Evolutionary conservation across 1,139 yeast genomes (phyloP).

Genomic region (Yamadazyma spencermartinsiae): DNA sequence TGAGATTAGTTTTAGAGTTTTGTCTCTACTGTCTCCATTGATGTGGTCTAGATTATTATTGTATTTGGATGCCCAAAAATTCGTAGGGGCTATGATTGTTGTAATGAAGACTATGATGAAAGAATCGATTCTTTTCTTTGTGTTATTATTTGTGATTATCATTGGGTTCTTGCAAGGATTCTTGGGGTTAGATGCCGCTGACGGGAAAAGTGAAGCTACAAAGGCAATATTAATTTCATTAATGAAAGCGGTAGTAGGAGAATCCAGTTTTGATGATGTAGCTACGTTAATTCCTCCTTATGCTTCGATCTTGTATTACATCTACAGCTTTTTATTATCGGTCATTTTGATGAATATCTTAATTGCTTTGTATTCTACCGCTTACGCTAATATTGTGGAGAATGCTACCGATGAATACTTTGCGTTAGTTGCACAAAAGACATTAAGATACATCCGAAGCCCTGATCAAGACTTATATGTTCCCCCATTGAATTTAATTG

Average conservation of each 20-base stretch:
- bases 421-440: conserved; percentile 83
- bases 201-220: conserved; percentile 79
- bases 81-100: conserved; percentile 88
- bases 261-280: conserved; percentile 70
- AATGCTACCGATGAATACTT: conserved; percentile 81
- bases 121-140: conserved; percentile 79
- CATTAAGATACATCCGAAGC: conserved; percentile 79
- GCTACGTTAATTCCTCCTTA: conserved; percentile 80
- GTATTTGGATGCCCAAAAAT: conserved; percentile 74
- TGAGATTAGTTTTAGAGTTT: conserved; percentile 64
- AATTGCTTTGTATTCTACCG: conserved; percentile 82
- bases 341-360: conserved; percentile 77
- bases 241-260: conserved; percentile 70
- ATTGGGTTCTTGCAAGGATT: conserved; percentile 86
- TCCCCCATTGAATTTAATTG: conserved; percentile 81
- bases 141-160: conserved; percentile 66
- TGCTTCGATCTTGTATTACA: conserved; percentile 73
- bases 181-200: conserved; percentile 83
- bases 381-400: conserved; percentile 77
- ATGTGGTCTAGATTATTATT: conserved; percentile 82
- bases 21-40: conserved; percentile 83
- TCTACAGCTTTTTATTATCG: conserved; percentile 71
- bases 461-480: conserved; percentile 86
- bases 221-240: conserved; percentile 61
- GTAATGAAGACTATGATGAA: conserved; percentile 85